Conservation (phyloP, 768 basidiomycete species). For the Lentinula aciculospora region DNA sequence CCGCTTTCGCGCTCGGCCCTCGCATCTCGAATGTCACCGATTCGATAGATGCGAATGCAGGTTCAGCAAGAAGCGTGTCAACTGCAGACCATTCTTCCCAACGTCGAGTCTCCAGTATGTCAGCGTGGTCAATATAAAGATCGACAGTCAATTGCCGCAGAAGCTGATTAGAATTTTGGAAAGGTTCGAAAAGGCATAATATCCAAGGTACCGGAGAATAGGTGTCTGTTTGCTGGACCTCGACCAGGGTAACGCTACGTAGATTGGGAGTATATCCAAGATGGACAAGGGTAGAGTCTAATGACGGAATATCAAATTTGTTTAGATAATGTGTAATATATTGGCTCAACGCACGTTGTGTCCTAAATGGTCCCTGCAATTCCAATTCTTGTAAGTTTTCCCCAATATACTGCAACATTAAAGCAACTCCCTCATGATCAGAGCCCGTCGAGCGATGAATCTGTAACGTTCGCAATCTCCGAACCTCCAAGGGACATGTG, state of each 20-base stretch:
- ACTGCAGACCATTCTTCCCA: background rate
- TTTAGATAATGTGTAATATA: background rate
- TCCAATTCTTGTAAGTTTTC: background rate
- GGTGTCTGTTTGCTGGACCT: background rate
- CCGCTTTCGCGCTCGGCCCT: no score
- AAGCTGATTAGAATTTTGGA: no score
- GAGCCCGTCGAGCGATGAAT: background rate
- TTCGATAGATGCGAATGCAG: background rate
- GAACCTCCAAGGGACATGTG: background rate
- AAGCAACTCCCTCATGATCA: background rate
- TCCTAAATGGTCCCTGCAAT: background rate
- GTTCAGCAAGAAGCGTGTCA: background rate
- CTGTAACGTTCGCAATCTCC: background rate
- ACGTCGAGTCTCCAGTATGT: background rate
- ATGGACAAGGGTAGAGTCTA: background rate
- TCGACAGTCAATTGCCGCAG: background rate
- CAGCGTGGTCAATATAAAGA: background rate
- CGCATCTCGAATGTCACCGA: constrained; percentile 3
- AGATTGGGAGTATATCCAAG: background rate
- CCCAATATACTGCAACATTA: background rate
- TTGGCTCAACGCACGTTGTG: background rate
- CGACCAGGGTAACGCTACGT: background rate
- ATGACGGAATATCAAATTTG: no score
- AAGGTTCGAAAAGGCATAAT: background rate
- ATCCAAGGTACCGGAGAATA: constrained; percentile 1